Conservation (phyloP, 164 flowering plant species). For the Macadamia tetraphylla region DNA sequence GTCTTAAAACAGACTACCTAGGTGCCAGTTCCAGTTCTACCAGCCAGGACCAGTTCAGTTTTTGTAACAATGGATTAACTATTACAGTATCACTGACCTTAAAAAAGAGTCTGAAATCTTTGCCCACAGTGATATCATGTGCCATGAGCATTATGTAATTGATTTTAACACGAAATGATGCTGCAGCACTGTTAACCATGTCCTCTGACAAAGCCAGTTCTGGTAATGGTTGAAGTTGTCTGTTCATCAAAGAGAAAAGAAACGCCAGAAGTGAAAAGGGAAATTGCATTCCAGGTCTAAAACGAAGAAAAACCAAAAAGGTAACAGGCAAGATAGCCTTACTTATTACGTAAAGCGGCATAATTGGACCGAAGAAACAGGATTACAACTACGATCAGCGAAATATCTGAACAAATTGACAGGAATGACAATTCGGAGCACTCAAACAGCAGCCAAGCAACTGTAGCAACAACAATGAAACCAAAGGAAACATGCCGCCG, state of each 20-base stretch:
- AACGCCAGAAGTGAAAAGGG: background rate
- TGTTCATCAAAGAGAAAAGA: constrained; percentile 20
- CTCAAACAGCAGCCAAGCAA: constrained; percentile 83
- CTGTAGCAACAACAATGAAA: constrained; percentile 62
- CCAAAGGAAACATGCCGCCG: constrained; percentile 54
- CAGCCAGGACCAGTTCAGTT: too few relatives aligned
- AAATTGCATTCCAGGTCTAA: background rate
- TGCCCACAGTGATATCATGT: constrained; percentile 91
- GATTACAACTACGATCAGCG: constrained; percentile 60
- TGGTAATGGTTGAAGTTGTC: constrained; percentile 63
- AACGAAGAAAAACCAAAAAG: background rate
- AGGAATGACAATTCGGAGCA: constrained; percentile 71
- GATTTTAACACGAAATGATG: constrained; percentile 82
- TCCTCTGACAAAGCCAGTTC: constrained; percentile 89
- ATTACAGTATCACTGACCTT: constrained; percentile 40
- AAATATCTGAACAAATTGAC: constrained; percentile 70
- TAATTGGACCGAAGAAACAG: constrained; percentile 65
- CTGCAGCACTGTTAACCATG: constrained; percentile 82
- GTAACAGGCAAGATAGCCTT: constrained; percentile 12
- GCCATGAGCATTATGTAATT: constrained; percentile 81
- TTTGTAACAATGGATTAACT: too few relatives aligned
- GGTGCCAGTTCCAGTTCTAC: too few relatives aligned
- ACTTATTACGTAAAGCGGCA: constrained; percentile 60
- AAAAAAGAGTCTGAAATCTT: constrained; percentile 83
- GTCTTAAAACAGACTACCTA: too few relatives aligned